Evolutionary conservation across 176 grass and related monocot genomes (phyloP).

Genomic region (Saccharum officinarum): DNA sequence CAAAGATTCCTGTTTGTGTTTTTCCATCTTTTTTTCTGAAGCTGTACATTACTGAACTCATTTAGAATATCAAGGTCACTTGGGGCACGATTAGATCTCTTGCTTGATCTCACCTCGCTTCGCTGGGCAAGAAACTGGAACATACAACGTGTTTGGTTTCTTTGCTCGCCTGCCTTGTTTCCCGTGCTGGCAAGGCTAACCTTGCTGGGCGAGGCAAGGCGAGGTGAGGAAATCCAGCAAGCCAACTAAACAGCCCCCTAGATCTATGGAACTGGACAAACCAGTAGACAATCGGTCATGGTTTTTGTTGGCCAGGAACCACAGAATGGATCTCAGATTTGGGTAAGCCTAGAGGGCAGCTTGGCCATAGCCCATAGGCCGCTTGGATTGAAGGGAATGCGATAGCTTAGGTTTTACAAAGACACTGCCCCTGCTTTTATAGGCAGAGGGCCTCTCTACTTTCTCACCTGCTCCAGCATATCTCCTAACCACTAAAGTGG

Average conservation of each 20-base stretch:
- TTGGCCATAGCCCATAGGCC: too few relatives aligned
- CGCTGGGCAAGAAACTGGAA: background rate
- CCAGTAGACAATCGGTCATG: background rate
- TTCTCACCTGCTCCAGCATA: too few relatives aligned
- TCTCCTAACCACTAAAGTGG: too few relatives aligned
- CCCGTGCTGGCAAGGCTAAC: background rate
- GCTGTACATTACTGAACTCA: background rate
- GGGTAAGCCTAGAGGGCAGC: too few relatives aligned
- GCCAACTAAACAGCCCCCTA: background rate
- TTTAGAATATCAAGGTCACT: conserved; percentile 4
- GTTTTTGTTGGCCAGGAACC: too few relatives aligned
- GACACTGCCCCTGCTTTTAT: too few relatives aligned
- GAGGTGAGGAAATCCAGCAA: background rate
- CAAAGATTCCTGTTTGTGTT: background rate
- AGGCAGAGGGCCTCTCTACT: too few relatives aligned
- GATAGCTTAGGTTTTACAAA: too few relatives aligned
- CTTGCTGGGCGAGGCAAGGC: background rate
- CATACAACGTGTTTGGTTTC: background rate
- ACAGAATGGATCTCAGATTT: too few relatives aligned
- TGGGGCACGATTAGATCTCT: background rate
- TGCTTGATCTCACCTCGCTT: background rate
- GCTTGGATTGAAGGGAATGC: too few relatives aligned
- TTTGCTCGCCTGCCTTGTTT: background rate
- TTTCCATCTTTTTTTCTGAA: background rate
- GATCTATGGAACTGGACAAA: background rate